phyloP scores from a whole-genome alignment of 768 basidiomycete species.

The Leccinellum rugosiceps region DNA sequence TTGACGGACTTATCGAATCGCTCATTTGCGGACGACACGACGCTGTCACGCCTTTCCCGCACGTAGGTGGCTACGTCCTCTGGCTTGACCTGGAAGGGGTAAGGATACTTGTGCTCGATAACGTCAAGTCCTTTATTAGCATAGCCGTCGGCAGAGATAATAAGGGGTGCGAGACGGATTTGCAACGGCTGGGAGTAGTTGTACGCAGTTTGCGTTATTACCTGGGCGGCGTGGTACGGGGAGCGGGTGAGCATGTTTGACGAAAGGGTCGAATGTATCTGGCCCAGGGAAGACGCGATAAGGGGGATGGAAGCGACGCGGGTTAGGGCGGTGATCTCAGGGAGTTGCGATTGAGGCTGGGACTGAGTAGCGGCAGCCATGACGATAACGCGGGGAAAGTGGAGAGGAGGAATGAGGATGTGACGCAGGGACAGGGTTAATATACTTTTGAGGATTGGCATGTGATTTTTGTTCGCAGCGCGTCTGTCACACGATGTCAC shows the following conservation, averaged over 20 bases:
- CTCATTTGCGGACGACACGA: constrained; percentile 54
- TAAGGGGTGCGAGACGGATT: constrained; percentile 59
- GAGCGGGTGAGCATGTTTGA: constrained; percentile 59
- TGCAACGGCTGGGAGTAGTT: constrained; percentile 65
- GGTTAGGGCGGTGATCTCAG: constrained; percentile 58
- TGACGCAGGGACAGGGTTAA: constrained; percentile 24
- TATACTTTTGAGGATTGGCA: constrained; percentile 21
- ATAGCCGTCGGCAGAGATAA: constrained; percentile 57
- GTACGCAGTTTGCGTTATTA: constrained; percentile 55
- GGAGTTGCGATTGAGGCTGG: constrained; percentile 27
- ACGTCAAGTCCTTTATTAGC: constrained; percentile 76
- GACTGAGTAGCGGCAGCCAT: constrained; percentile 38
- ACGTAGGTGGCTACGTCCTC: constrained; percentile 66
- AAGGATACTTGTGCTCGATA: constrained; percentile 71
- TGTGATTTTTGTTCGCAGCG: constrained; percentile 22
- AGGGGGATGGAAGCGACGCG: constrained; percentile 75
- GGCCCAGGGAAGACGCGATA: constrained; percentile 59
- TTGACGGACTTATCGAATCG: constrained; percentile 64
- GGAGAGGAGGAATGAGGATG: constrained; percentile 5
- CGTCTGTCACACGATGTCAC: constrained; percentile 27
- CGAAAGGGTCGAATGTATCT: constrained; percentile 57
- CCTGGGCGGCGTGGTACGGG: constrained; percentile 65
- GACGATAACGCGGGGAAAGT: neutral
- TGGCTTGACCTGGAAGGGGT: constrained; percentile 70
- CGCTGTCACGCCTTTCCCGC: constrained; percentile 52